Base-by-base conservation (phyloP, 768 basidiomycete species). In the Royoungia palumana region DNA sequence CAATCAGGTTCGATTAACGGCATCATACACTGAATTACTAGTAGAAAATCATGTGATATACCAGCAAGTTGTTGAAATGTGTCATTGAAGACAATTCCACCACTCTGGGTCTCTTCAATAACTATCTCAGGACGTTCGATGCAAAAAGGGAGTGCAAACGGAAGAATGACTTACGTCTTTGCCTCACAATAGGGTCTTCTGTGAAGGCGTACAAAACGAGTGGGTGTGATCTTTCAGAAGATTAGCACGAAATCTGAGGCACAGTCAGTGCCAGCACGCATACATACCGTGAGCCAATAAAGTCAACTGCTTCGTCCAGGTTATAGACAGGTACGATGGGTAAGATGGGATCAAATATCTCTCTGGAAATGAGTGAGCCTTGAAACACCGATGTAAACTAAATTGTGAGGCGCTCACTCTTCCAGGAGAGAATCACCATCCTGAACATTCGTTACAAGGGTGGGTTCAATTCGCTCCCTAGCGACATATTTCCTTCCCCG, bases 311-410 rank as follows among this genome's bases (percentile, higher is more conserved):
- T 17, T 79, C 77, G 3, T 80, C 72, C 7, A 85, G 45, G 44
- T 63, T 69, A 27, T 81, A 76, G 1, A 89, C 75, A 0, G 79
- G 69, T 12, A 88, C 56, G 38, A 90, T 72, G 1, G 87, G 80
- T 7, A 89, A 58, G 20, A 89, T 62, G 0, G 88, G 87, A 0
- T 85, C 88, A 54, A 90, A 90, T 3, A 88, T 62, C 61, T 89
- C 88, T 51, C 86, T 87, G 6, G 9, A 47, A 6, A 21, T 27
- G 11, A 2, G 27, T 41, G 21, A 51, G 38, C 19, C 5, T 22
- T 2, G 8, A 12, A 16, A n/a, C 27, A 13, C 17, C 34, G 3
- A 62, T 30, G 28, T 12, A 35, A 35, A n/a, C 17, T 9, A 22
- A 10, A 36, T 12, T 17, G n/a, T 21, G 11, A 24, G 12, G 19